These are phyloP conservation scores for Mallotus japonicus DNA, from an alignment of 441 rosid species.

Conservation along the genomic window DNA sequence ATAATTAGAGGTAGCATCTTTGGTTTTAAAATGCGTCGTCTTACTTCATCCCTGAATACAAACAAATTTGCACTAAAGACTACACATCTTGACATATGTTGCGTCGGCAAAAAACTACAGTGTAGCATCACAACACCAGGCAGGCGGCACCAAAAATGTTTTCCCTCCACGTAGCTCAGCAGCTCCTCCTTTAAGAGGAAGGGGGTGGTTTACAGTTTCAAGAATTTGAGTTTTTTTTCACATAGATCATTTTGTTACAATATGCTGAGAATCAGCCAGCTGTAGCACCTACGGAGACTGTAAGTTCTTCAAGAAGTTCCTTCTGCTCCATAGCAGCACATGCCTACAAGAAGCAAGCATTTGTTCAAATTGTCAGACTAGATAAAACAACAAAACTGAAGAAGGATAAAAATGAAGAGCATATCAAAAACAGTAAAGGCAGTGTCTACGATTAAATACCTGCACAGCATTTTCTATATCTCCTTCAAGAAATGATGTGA, in stretches of 20 bases:
- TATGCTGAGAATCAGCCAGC: conserved; percentile 28
- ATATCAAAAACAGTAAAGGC: neutral
- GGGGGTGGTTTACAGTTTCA: neutral
- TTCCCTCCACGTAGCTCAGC: neutral
- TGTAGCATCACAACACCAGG: neutral
- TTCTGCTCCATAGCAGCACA: conserved; percentile 79
- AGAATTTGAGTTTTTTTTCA: neutral
- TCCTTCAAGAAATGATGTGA: conserved; percentile 77
- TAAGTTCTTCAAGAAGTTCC: conserved; percentile 86
- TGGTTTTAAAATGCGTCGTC: no score
- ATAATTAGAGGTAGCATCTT: no score
- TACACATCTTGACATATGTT: neutral
- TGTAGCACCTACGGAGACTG: conserved; percentile 54
- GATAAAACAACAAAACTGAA: neutral
- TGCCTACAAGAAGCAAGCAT: conserved; percentile 46
- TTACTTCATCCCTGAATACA: no score
- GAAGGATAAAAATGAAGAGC: no score
- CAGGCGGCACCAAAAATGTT: neutral
- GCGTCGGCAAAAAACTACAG: neutral
- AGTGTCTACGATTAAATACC: conserved; percentile 36
- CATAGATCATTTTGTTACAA: neutral
- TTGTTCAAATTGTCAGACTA: neutral
- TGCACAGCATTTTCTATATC: conserved; percentile 76
- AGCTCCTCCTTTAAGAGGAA: neutral
- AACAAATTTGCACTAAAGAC: no score